Evolutionary conservation across 2,329 filamentous ascomycete genomes (phyloP).

Genomic region (Penicillium frequentans): DNA sequence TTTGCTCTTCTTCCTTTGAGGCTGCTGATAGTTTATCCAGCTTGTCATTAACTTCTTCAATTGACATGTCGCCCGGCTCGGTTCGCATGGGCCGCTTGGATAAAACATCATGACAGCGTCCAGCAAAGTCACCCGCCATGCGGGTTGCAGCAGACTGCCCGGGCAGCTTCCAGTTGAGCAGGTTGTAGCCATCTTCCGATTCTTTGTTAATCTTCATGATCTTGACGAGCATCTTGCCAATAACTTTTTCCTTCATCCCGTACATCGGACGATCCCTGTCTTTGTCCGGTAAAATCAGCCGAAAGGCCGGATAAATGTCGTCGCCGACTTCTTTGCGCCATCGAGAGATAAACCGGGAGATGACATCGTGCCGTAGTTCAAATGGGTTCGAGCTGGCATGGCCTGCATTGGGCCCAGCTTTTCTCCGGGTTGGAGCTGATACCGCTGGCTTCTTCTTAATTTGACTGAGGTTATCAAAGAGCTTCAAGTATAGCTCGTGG

Average conservation of each 20-base stretch:
- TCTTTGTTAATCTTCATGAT: slow-evolving; percentile 89
- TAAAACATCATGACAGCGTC: slow-evolving; percentile 82
- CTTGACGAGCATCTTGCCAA: slow-evolving; percentile 87
- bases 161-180: slow-evolving; percentile 91
- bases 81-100: slow-evolving; percentile 78
- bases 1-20: slow-evolving; percentile 78
- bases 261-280: slow-evolving; percentile 92
- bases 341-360: slow-evolving; percentile 78
- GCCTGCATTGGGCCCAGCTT: slow-evolving; percentile 53
- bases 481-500: slow-evolving; percentile 69
- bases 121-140: slow-evolving; percentile 88
- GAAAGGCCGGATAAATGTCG: slow-evolving; percentile 90
- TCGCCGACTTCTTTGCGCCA: slow-evolving; percentile 88
- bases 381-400: slow-evolving; percentile 62
- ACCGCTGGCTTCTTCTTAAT: slow-evolving; percentile 71
- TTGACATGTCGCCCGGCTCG: slow-evolving; percentile 73
- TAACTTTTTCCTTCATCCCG: slow-evolving; percentile 86
- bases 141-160: slow-evolving; percentile 63
- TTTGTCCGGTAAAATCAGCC: slow-evolving; percentile 88
- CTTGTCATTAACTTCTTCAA: slow-evolving; percentile 84
- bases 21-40: slow-evolving; percentile 76
- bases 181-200: slow-evolving; percentile 80
- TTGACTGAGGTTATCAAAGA: slow-evolving; percentile 80
- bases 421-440: slow-evolving; percentile 48
- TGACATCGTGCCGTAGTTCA: slow-evolving; percentile 76